Percentiles rank a stretch among this genome's conserved stretches.
Evolutionary conservation across 257 asterid species (phyloP).

Genomic region (Osmanthus fragrans): DNA sequence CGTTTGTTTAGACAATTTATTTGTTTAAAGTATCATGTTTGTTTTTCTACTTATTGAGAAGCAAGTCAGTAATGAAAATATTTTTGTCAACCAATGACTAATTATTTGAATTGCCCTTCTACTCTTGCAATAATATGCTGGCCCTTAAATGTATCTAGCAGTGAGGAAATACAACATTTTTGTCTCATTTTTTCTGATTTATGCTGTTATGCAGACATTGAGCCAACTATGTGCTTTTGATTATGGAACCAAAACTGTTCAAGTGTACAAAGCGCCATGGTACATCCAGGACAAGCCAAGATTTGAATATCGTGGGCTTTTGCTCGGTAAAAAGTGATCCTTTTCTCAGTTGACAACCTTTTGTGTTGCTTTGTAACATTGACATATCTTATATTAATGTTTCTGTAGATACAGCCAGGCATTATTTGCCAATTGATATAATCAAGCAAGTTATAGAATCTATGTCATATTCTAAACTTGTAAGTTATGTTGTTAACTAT

Average conservation of each 20-base stretch:
- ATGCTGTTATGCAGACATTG: constrained; percentile 55
- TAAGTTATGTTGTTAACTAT: constrained; percentile 45
- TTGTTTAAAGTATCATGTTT: background rate
- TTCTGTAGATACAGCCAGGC: constrained; percentile 87
- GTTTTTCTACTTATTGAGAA: background rate
- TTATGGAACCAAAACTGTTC: constrained; percentile 69
- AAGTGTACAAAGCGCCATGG: constrained; percentile 82
- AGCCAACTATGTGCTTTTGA: constrained; percentile 84
- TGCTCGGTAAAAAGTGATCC: constrained; percentile 59
- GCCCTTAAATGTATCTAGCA: background rate
- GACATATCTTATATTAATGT: constrained; percentile 18
- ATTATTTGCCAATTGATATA: constrained; percentile 70
- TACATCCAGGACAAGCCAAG: constrained; percentile 86
- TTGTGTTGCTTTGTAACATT: constrained; percentile 6
- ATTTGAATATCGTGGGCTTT: constrained; percentile 77
- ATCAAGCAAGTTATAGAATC: constrained; percentile 92
- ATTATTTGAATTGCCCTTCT: constrained; percentile 1
- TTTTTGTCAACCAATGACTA: background rate
- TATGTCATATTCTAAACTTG: constrained; percentile 94
- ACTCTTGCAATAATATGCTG: constrained; percentile 10
- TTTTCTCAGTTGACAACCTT: constrained; percentile 17
- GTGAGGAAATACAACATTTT: constrained; percentile 1
- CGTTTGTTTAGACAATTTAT: background rate
- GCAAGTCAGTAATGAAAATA: background rate
- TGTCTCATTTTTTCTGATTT: constrained; percentile 26